Evolutionary conservation across 2,329 filamentous ascomycete genomes (phyloP).

Genomic region (Cladosporium sp.): DNA sequence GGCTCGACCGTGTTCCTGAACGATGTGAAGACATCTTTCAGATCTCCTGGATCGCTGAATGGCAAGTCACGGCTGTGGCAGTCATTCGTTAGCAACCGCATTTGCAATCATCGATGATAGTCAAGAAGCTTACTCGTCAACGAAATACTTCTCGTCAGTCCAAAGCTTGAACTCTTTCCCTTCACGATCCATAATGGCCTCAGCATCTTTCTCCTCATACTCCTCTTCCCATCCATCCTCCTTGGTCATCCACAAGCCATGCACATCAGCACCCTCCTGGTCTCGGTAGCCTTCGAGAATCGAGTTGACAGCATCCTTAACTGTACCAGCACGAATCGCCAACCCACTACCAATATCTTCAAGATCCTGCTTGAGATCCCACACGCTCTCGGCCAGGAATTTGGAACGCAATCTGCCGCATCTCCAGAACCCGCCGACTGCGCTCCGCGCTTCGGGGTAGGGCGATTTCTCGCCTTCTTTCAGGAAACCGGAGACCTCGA

Average conservation of each 20-base stretch:
- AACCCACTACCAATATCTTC: constrained; percentile 57
- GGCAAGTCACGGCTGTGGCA: constrained; percentile 59
- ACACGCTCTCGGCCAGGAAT: constrained; percentile 68
- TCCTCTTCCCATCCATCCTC: constrained; percentile 68
- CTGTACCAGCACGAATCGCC: constrained; percentile 58
- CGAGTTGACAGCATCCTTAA: constrained; percentile 55
- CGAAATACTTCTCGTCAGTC: constrained; percentile 71
- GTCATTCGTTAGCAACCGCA: not conserved
- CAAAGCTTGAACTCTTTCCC: constrained; percentile 60
- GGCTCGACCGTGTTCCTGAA: constrained; percentile 72
- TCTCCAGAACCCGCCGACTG: constrained; percentile 64
- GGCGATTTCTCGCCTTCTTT: constrained; percentile 51
- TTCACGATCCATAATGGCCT: constrained; percentile 47
- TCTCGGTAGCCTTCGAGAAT: constrained; percentile 48
- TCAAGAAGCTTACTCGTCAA: constrained; percentile 65
- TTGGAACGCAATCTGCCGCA: constrained; percentile 67
- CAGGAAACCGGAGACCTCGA: constrained; percentile 73
- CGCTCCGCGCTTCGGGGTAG: constrained; percentile 63
- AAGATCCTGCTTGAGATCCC: constrained; percentile 63
- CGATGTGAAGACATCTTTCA: constrained; percentile 70
- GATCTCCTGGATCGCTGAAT: constrained; percentile 51
- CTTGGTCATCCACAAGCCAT: constrained; percentile 67
- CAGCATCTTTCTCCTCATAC: constrained; percentile 56
- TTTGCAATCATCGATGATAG: not conserved
- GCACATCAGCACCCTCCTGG: constrained; percentile 43